Base-by-base conservation (phyloP, 495 filamentous ascomycete species). In the Neurospora tetrasperma region DNA sequence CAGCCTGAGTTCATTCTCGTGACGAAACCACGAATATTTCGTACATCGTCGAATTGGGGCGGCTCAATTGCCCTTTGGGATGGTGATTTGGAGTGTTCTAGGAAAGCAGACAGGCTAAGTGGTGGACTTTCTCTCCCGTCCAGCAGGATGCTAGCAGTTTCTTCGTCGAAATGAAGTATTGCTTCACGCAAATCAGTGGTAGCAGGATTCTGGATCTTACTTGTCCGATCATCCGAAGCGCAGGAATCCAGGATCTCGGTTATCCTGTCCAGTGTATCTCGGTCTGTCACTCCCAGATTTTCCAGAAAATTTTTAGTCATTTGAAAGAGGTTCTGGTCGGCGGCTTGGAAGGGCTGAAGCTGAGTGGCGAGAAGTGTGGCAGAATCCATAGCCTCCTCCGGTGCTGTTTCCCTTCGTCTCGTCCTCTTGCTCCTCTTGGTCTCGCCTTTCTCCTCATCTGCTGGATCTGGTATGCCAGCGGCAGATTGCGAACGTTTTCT, bases 351-450 rank as follows among this genome's bases (percentile, higher is more conserved):
- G 0, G 85, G 83, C 75, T 91, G 88, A 5, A 96, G 81, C 71
- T 92, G 89, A 69, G 91, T 89, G 70, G 91, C 90, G 71, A 90
- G 89, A 72, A 92, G 89, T 12, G 89, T 91, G n/a, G 86, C 85
- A 42, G 89, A 87, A 73, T 94, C 91, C 74, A 90, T 86, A 5
- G 81, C 86, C 31, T 93, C 92, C 6, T 92, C 93, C 74, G 87
- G 88, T 73, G 89, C 89, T 7, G 90, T 92, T 69, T 94, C 93
- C 43, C 93, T 87, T 39, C 92, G 90, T 74, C 93, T 88, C 39
- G 92, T 93, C 69, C 94, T 87, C 77, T 95, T 94, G 82, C 93
- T 96, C 76, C 93, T 89, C 76, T 90, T 88, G 66, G 92, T 86
- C 5, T 90, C 88, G 10, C 86, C 88, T 73, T 91, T 81, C 59